These are phyloP conservation scores for Pseudodiploospora longispora DNA, from an alignment of 2,329 filamentous ascomycete species.

Conservation along the genomic window DNA sequence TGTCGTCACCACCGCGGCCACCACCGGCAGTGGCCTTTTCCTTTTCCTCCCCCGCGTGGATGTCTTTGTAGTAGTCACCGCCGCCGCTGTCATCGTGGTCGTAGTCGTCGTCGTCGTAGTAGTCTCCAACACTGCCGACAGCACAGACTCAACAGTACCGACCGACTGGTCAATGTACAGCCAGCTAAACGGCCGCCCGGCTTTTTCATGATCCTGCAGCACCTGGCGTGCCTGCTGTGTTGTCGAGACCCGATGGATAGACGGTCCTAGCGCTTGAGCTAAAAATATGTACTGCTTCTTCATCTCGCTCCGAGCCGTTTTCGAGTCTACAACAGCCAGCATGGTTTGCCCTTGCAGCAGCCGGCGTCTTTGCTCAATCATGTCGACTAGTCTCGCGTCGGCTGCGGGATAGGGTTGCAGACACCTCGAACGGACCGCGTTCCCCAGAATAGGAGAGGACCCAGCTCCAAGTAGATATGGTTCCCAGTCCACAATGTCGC, in stretches of 20 bases:
- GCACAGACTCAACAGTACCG: slow-evolving; percentile 44
- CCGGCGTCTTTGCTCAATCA: slow-evolving; percentile 52
- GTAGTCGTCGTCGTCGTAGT: too few species aligned
- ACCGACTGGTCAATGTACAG: slow-evolving; percentile 67
- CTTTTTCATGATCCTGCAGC: slow-evolving; percentile 42
- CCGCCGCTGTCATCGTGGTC: background rate
- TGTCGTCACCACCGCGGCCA: background rate
- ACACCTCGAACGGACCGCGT: slow-evolving; percentile 67
- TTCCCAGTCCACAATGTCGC: slow-evolving; percentile 61
- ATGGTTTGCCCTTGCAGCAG: slow-evolving; percentile 59
- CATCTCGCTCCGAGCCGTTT: slow-evolving; percentile 52
- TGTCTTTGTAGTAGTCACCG: slow-evolving; percentile 7
- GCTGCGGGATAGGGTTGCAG: slow-evolving; percentile 53
- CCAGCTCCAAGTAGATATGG: slow-evolving; percentile 82
- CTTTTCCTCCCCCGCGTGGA: slow-evolving; percentile 30
- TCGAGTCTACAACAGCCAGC: slow-evolving; percentile 56
- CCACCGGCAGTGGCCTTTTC: slow-evolving; percentile 19
- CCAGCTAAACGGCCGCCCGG: slow-evolving; percentile 57
- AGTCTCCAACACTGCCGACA: slow-evolving; percentile 17
- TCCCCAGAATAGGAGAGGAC: slow-evolving; percentile 65
- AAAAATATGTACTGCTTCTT: slow-evolving; percentile 73
- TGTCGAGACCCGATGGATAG: slow-evolving; percentile 57
- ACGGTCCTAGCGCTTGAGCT: slow-evolving; percentile 67
- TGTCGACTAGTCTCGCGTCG: slow-evolving; percentile 46
- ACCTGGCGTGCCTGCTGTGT: slow-evolving; percentile 55